Conservation (phyloP, 257 asterid species). For the Solanum appendiculatum region DNA sequence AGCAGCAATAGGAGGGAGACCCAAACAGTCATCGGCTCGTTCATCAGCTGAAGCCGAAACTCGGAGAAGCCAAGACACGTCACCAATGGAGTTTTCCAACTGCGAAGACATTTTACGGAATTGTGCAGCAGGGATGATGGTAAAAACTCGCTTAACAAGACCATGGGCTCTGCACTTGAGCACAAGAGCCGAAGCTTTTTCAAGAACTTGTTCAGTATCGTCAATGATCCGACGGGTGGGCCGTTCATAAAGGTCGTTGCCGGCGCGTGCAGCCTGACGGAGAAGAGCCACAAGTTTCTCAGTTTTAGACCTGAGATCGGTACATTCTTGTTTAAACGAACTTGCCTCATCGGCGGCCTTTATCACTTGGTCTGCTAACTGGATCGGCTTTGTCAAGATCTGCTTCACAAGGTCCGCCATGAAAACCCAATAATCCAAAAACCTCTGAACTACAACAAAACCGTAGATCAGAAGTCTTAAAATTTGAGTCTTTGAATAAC, state of each 20-base stretch:
- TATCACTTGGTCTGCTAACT: constrained; percentile 46
- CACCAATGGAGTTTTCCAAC: constrained; percentile 71
- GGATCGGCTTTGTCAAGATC: constrained; percentile 64
- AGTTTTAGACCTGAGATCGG: constrained; percentile 50
- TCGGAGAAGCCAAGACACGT: constrained; percentile 76
- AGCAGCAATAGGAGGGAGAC: constrained; percentile 76
- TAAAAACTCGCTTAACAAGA: constrained; percentile 56
- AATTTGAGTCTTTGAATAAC: not conserved
- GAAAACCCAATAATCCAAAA: not conserved
- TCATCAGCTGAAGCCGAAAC: constrained; percentile 62
- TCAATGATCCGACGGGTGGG: constrained; percentile 74
- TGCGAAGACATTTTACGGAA: constrained; percentile 54
- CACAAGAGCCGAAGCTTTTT: constrained; percentile 39
- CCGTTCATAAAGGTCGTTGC: constrained; percentile 63
- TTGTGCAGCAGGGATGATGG: constrained; percentile 62
- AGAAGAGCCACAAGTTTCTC: constrained; percentile 59
- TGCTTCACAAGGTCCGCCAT: constrained; percentile 68
- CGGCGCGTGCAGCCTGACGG: constrained; percentile 75
- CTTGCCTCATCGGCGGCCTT: constrained; percentile 58
- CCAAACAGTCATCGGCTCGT: constrained; percentile 50
- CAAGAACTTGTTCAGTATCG: constrained; percentile 59
- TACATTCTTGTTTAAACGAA: constrained; percentile 56
- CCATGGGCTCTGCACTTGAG: constrained; percentile 62
- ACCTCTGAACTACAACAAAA: not conserved
- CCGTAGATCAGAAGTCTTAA: not conserved